Base-by-base conservation (phyloP, 2,329 filamentous ascomycete species). In the Endocalyx cinctus region DNA sequence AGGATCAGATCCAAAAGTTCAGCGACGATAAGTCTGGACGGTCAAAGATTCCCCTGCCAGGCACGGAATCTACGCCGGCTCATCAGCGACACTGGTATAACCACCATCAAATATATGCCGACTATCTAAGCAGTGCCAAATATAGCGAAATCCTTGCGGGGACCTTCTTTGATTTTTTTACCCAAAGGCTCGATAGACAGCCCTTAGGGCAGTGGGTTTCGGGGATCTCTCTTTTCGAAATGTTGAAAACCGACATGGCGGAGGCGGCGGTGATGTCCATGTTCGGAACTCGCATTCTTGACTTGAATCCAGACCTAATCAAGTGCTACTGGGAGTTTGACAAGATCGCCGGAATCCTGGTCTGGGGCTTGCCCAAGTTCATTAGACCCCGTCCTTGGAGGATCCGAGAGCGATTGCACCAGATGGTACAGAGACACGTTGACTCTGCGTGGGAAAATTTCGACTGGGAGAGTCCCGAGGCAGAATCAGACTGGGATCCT, bases 251-350 rank as follows among this genome's bases (percentile, higher is more conserved):
- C 4, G 39, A 50, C 7, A 50, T 58, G 41, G 35, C 37, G 4
- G 34, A 46, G 13, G 38, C 39, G 5, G 49, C 52, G 5, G 29
- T 46, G 5, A 29, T 33, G 2, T 31, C 52, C 0, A 30, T 58
- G 2, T 43, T 42, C 22, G 56, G 56, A 2, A 32, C 45, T 1
- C 17, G 31, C 2, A 19, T 59, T 1, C 12, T 57, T 5, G 41
- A 48, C 10, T 15, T 50, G 5, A 47, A 47, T 10, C 52, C 54
- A 2, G 45, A 31, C 10, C 47, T 54, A 15, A 29, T 48, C 8
- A 41, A 57, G 0, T 27, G 32, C 10, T 51, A 54, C 16, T 54
- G 48, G 50, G 33, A 35, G 0, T 56, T 52, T 16, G 51, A 58
- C 8, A 31, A 33, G 2, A 32, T 38, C 11, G 41, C 46, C 8